Evolutionary conservation across 2,329 filamentous ascomycete species (phyloP).

Genomic region (Lachnellula suecica): DNA sequence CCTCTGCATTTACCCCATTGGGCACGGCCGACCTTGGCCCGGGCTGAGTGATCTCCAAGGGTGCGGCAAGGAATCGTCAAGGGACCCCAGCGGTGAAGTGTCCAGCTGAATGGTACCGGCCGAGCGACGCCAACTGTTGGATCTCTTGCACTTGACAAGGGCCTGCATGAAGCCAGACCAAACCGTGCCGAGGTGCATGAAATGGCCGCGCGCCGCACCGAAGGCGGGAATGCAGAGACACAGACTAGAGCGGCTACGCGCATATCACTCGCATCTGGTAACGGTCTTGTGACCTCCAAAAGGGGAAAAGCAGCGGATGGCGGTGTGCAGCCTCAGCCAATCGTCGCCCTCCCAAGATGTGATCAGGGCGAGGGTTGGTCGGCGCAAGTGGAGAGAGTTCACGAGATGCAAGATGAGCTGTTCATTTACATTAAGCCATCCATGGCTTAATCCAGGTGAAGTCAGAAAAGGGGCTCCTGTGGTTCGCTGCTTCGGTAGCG

Average conservation of each 20-base stretch:
- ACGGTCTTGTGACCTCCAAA: conserved; percentile 25
- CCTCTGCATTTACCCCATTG: neutral
- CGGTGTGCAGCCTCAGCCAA: conserved; percentile 16
- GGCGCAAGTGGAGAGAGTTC: neutral
- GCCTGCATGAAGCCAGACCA: conserved; percentile 7
- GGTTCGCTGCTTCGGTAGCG: conserved; percentile 13
- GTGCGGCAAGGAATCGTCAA: neutral
- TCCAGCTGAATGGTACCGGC: conserved; percentile 24
- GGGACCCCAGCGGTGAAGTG: conserved; percentile 3
- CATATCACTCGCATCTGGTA: conserved; percentile 29
- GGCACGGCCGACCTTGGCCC: conserved; percentile 1
- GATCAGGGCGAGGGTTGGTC: no score
- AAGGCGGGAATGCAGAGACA: conserved; percentile 27
- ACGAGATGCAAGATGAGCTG: conserved; percentile 28
- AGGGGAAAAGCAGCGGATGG: conserved; percentile 12
- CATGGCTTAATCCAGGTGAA: neutral
- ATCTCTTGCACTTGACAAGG: neutral
- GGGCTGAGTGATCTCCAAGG: conserved; percentile 12
- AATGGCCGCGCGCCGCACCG: conserved; percentile 26
- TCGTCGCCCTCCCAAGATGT: no score
- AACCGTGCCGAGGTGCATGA: conserved; percentile 19
- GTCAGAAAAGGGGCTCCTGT: conserved; percentile 6
- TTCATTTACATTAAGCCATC: neutral
- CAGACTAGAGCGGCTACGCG: conserved; percentile 27
- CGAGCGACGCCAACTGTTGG: conserved; percentile 7